phyloP scores from a whole-genome alignment of 306 rosid species.

The Notholithocarpus densiflorus region DNA sequence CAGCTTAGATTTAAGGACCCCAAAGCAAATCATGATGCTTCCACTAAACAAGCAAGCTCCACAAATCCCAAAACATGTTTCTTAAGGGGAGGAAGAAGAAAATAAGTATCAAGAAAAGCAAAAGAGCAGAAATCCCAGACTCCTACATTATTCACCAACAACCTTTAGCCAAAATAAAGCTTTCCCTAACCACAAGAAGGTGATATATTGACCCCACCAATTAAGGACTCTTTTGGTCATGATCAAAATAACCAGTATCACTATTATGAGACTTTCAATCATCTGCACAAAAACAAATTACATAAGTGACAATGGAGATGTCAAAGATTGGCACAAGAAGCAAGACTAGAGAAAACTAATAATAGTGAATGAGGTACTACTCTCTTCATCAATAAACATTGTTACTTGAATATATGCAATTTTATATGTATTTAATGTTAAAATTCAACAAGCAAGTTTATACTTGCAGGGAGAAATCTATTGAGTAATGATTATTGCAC shows the following conservation, averaged over 20 bases:
- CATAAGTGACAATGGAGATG: background rate
- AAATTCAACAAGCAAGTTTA: no score
- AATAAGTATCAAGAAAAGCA: constrained; percentile 41
- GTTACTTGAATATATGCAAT: no score
- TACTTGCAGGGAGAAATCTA: no score
- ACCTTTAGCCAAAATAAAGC: constrained; percentile 40
- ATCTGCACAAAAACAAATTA: constrained; percentile 48
- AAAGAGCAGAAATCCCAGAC: constrained; percentile 51
- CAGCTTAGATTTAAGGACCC: constrained; percentile 35
- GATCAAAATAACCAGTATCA: constrained; percentile 34
- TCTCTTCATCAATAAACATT: no score
- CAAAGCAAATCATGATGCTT: constrained; percentile 44
- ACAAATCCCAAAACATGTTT: constrained; percentile 76
- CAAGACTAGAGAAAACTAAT: background rate
- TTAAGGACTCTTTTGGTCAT: constrained; percentile 53
- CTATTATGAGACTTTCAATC: constrained; percentile 46
- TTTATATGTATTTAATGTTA: no score
- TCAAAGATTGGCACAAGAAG: background rate
- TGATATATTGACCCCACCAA: constrained; percentile 40
- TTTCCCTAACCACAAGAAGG: constrained; percentile 63
- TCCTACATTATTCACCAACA: constrained; percentile 47
- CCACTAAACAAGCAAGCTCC: constrained; percentile 62
- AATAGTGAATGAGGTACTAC: no score
- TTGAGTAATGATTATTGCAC: no score
- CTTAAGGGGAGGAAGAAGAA: constrained; percentile 44